A percentile compares a stretch with the other conserved stretches of the same genome.
phyloP scores from a whole-genome alignment of 192 early-diverging fungal genomes.

The Linnemannia zychae region DNA sequence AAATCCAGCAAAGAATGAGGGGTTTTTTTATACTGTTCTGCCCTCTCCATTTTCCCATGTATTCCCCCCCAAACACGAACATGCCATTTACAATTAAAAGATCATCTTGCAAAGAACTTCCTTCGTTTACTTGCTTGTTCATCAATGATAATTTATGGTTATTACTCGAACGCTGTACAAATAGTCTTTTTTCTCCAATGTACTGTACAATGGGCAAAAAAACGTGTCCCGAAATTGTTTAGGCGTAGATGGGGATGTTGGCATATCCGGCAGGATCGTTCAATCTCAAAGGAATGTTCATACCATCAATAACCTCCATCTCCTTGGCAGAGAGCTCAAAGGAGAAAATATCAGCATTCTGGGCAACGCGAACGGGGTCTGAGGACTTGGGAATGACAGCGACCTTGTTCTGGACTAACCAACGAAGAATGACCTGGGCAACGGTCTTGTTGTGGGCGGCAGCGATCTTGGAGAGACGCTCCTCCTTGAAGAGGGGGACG shows the following conservation, averaged over 20 bases:
- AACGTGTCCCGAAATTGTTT: too few relatives aligned
- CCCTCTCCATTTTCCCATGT: too few relatives aligned
- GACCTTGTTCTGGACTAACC: constrained; percentile 74
- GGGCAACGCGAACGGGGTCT: constrained; percentile 62
- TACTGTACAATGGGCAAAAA: too few relatives aligned
- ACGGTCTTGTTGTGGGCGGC: constrained; percentile 62
- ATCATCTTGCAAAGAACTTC: too few relatives aligned
- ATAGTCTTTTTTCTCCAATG: too few relatives aligned
- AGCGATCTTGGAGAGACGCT: constrained; percentile 67
- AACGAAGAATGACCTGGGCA: constrained; percentile 75
- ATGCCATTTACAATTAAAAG: too few relatives aligned
- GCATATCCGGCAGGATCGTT: constrained; percentile 63
- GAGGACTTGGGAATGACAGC: constrained; percentile 80
- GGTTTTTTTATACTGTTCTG: not conserved
- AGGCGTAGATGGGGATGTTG: constrained; percentile 63
- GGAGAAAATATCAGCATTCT: constrained; percentile 68
- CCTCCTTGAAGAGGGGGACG: constrained; percentile 63
- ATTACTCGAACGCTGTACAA: not conserved
- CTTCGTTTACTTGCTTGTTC: too few relatives aligned
- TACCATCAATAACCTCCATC: constrained; percentile 57
- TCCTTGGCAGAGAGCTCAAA: constrained; percentile 65
- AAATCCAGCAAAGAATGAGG: not conserved
- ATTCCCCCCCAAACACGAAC: too few relatives aligned
- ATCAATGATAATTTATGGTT: too few relatives aligned
- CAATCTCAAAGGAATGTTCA: constrained; percentile 61